Percentiles rank a stretch among this genome's conserved stretches.
Conservation (phyloP, 2,329 filamentous ascomycete species). For the Mollisiaceae sp. region DNA sequence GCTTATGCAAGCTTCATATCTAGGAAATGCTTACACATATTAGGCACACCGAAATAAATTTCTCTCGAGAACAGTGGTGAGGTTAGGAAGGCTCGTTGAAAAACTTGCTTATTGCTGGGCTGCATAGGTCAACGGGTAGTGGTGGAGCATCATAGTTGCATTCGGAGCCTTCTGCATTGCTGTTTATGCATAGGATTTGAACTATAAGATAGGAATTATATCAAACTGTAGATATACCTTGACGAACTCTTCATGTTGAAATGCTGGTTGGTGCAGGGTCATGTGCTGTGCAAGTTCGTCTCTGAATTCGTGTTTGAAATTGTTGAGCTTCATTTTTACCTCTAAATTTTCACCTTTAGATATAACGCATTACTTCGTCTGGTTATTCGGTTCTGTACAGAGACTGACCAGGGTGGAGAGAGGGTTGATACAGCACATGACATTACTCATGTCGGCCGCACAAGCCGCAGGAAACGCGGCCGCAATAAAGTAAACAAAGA, state of each 20-base stretch:
- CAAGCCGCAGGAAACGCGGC: background rate
- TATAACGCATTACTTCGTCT: background rate
- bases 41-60: constrained; percentile 7
- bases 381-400: background rate
- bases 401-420: background rate
- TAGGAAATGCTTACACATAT: background rate
- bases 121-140: background rate
- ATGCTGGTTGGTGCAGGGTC: background rate
- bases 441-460: too few species aligned
- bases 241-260: background rate
- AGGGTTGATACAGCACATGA: background rate
- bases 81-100: background rate
- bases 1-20: background rate
- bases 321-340: background rate
- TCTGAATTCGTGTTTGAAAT: background rate
- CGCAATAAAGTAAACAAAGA: constrained; percentile 3
- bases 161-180: constrained; percentile 1
- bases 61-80: background rate
- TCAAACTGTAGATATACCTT: constrained; percentile 29
- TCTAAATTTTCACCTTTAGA: background rate
- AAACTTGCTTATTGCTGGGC: constrained; percentile 9
- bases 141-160: background rate
- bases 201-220: constrained; percentile 24
- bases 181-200: constrained; percentile 14
- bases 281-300: background rate